Conservation (phyloP, 2,329 filamentous ascomycete species). For the Lasiodiplodia sp. region DNA sequence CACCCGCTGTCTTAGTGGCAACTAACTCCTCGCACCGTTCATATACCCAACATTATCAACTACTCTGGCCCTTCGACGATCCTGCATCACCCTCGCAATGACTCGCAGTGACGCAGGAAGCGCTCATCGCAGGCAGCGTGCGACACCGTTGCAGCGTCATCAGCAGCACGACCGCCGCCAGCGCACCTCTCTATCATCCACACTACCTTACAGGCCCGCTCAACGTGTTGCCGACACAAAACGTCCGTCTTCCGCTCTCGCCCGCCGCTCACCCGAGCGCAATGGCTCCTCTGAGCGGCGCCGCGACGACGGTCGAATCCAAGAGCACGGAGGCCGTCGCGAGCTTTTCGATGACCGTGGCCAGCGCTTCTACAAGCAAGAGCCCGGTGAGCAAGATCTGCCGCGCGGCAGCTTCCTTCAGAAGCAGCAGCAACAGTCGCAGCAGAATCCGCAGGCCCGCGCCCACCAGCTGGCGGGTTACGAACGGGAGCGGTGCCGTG, state of each 20-base stretch:
- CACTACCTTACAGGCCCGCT: background rate
- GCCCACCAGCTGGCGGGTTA: background rate
- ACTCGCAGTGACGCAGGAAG: background rate
- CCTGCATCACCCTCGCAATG: background rate
- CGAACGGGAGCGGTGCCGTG: background rate
- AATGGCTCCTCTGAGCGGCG: background rate
- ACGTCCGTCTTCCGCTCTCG: background rate
- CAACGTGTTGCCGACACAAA: background rate
- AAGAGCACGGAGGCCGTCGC: background rate
- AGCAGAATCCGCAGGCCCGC: background rate
- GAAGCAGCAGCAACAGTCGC: background rate
- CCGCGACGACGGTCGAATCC: background rate
- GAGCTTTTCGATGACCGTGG: background rate
- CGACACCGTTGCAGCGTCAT: background rate
- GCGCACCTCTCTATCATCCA: background rate
- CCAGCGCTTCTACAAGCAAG: background rate
- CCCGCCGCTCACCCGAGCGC: background rate
- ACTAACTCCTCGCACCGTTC: background rate
- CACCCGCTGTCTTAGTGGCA: background rate
- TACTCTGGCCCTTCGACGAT: background rate
- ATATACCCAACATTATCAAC: background rate
- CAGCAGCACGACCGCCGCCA: background rate
- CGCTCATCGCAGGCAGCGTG: background rate
- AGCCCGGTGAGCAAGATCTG: background rate
- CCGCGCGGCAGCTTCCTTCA: background rate